Base-by-base conservation (phyloP, 2,329 filamentous ascomycete species). In the Nemania bipapillata region DNA sequence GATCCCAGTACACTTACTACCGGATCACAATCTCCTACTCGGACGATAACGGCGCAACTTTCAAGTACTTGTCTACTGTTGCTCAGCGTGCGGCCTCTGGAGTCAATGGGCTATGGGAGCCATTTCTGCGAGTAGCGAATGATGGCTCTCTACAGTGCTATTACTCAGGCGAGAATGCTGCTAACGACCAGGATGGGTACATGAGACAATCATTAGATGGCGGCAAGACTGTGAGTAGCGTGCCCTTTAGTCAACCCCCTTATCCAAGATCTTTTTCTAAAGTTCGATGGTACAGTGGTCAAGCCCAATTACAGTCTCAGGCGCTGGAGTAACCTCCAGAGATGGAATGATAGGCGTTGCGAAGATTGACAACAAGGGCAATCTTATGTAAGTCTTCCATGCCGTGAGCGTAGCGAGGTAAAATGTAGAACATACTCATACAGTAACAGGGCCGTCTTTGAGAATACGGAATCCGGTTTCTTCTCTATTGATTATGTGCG, bases 301-400 rank as follows among this genome's bases (percentile, higher is more conserved):
- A 22, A 56, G 32, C 7, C 56, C 70, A 0, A 72, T 77, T 11
- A 74, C 75, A 1, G 78, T 84, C 15, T 81, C 82, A 0, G 81
- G 81, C 9, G 63, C 70, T 3, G 75, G 77, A 3, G 53, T 68
- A 24, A 74, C 68, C 2, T 77, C 82, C 2, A 76, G 83, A 20
- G 83, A 85, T 59, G 83, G 83, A 30, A 85, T 85, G 83, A 73
- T 81, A 7, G 82, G 82, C 15, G 80, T 85, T 4, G 80, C 81
- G 0, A 71, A 72, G 17, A 74, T 79, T 7, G 72, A 73, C 4
- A 68, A 67, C 5, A 72, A 70, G 28, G 68, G 72, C 24, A 78
- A 77, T 50, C 75, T 83, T 17, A 79, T 83, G 76, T 77, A 17
- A 73, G 74, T 74, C 52, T 26, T 49, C 32, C 24, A 26, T 50